These are phyloP conservation scores for Phyllostachys edulis DNA, from an alignment of 176 grass and related monocot species.

Conservation along the genomic window DNA sequence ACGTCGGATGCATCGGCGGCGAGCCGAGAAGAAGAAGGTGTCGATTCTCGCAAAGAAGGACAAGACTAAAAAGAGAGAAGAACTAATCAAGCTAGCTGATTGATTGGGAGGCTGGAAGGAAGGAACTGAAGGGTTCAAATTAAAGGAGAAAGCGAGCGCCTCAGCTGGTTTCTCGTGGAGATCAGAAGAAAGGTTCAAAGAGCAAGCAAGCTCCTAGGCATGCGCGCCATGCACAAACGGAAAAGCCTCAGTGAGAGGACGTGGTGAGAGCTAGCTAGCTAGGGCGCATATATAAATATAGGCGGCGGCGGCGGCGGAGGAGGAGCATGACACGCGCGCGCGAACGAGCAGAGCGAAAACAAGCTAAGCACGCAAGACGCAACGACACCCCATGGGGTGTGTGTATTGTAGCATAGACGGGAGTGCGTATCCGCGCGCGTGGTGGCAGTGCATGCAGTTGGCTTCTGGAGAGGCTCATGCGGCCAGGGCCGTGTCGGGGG, in stretches of 20 bases:
- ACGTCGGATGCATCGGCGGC: background rate
- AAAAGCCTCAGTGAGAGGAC: background rate
- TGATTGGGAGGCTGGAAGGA: background rate
- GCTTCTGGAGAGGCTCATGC: conserved; percentile 24
- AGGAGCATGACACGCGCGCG: too few relatives aligned
- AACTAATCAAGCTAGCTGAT: background rate
- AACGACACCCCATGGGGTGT: background rate
- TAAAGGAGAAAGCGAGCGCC: background rate
- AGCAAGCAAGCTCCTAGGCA: background rate
- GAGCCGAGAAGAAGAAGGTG: background rate
- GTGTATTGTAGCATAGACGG: background rate
- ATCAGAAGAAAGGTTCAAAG: background rate
- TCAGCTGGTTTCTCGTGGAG: background rate
- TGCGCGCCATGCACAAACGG: background rate
- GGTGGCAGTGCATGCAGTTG: background rate
- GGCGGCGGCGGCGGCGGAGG: background rate
- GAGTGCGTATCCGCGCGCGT: background rate
- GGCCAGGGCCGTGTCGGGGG: conserved; percentile 1
- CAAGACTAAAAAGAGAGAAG: background rate
- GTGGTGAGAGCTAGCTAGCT: background rate
- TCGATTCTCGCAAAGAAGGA: background rate
- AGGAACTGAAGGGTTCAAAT: background rate
- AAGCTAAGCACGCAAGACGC: too few relatives aligned
- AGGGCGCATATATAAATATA: background rate
- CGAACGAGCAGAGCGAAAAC: too few relatives aligned